A percentile compares a stretch with the other conserved stretches of the same genome.
Evolutionary conservation across 2,329 filamentous ascomycete species (phyloP).

Genomic region (Coleophoma eucalyptorum): DNA sequence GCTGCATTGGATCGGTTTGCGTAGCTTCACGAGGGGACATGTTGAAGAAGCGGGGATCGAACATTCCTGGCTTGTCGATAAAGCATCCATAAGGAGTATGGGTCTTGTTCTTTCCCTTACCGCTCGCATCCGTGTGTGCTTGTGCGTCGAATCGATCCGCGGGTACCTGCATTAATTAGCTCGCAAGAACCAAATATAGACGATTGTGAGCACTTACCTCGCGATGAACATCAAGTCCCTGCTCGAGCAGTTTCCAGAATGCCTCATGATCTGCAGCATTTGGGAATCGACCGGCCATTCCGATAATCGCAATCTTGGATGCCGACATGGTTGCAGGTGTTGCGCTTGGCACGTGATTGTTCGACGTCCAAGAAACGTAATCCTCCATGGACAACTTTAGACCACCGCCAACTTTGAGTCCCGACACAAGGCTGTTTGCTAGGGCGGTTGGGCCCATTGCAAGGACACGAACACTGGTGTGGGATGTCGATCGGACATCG

Average conservation of each 20-base stretch:
- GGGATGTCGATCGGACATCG: slow-evolving; percentile 5
- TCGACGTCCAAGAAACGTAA: slow-evolving; percentile 10
- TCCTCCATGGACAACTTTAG: slow-evolving; percentile 11
- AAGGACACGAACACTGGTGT: slow-evolving; percentile 10
- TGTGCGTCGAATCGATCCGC: slow-evolving; percentile 67
- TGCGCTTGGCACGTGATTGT: slow-evolving; percentile 9
- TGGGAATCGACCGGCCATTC: slow-evolving; percentile 75
- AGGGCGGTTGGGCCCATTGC: slow-evolving; percentile 17
- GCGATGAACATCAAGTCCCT: slow-evolving; percentile 70
- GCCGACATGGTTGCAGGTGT: slow-evolving; percentile 10
- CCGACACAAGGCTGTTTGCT: slow-evolving; percentile 10
- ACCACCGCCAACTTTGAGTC: slow-evolving; percentile 14
- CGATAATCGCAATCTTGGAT: slow-evolving; percentile 62
- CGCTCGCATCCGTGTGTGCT: slow-evolving; percentile 65
- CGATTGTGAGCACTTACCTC: slow-evolving; percentile 27
- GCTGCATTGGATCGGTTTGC: slow-evolving; percentile 76
- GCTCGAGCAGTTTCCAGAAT: slow-evolving; percentile 71
- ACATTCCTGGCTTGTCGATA: slow-evolving; percentile 65
- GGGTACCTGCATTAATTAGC: slow-evolving; percentile 37
- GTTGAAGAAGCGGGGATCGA: slow-evolving; percentile 79
- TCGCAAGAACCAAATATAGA: neutral
- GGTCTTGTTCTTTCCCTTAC: slow-evolving; percentile 72
- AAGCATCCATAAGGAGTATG: slow-evolving; percentile 74
- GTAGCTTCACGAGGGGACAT: slow-evolving; percentile 78
- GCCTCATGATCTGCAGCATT: slow-evolving; percentile 66